phyloP scores from a whole-genome alignment of 208 protist species.

The Eutreptiella sp. region DNA sequence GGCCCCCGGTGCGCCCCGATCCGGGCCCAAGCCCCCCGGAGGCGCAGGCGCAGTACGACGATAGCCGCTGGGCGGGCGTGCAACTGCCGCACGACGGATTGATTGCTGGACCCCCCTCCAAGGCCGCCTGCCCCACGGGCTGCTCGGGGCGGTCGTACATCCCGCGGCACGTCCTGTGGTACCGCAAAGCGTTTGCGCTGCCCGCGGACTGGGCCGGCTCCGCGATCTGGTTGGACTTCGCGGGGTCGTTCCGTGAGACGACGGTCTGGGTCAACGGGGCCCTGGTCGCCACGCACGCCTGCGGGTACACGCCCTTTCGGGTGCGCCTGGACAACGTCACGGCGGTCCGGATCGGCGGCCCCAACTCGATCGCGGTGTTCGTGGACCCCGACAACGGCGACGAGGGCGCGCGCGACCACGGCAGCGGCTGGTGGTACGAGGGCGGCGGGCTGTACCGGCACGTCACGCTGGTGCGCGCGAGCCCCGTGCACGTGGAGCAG shows the following conservation, averaged over 20 bases:
- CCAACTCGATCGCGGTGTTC: slow-evolving; percentile 28
- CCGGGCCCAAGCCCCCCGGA: too few relatives aligned
- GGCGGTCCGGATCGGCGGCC: neutral
- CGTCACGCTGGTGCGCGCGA: slow-evolving; percentile 12
- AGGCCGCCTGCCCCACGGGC: too few relatives aligned
- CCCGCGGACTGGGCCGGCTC: slow-evolving; percentile 16
- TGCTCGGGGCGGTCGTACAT: slow-evolving; percentile 26
- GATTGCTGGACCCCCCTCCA: too few relatives aligned
- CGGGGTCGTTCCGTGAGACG: slow-evolving; percentile 24
- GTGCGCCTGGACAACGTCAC: slow-evolving; percentile 31
- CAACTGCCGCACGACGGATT: too few relatives aligned
- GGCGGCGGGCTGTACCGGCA: slow-evolving; percentile 33
- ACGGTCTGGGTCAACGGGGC: slow-evolving; percentile 30
- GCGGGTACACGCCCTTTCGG: slow-evolving; percentile 34
- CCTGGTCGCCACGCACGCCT: slow-evolving; percentile 12
- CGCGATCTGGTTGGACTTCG: slow-evolving; percentile 26
- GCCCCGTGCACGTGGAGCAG: slow-evolving; percentile 8
- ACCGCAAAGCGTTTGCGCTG: slow-evolving; percentile 31
- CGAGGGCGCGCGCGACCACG: slow-evolving; percentile 16
- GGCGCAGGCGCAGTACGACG: too few relatives aligned
- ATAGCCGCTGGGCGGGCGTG: too few relatives aligned
- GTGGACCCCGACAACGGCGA: slow-evolving; percentile 27
- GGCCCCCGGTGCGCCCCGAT: too few relatives aligned
- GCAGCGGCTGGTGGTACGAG: slow-evolving; percentile 41
- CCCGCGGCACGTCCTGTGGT: slow-evolving; percentile 28